A percentile compares a stretch with the other conserved stretches of the same genome.
These are phyloP conservation scores for Dysphania ambrosioides DNA, from an alignment of 148 eudicot species.

Conservation along the genomic window DNA sequence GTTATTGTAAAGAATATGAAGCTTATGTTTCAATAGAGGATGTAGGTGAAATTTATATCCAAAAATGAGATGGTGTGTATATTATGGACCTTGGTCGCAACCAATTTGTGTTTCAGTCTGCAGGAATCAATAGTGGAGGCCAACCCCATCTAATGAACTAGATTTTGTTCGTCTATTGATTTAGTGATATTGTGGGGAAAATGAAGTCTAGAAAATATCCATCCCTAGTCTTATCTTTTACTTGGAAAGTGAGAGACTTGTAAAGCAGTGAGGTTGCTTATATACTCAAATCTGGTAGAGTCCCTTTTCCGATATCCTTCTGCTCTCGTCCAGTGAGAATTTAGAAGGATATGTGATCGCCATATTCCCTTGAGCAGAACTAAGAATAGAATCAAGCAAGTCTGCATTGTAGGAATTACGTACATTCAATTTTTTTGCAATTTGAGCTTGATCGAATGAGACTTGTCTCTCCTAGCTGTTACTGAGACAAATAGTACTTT, in stretches of 20 bases:
- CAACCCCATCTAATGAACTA: background rate
- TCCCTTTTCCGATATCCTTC: background rate
- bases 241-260: background rate
- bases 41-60: background rate
- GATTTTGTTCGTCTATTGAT: background rate
- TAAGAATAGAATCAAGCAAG: background rate
- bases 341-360: background rate
- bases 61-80: background rate
- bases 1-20: background rate
- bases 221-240: background rate
- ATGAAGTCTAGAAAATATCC: background rate
- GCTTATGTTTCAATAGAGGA: background rate
- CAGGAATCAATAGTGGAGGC: background rate
- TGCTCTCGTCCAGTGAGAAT: background rate
- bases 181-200: background rate
- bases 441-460: background rate
- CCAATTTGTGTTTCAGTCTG: background rate
- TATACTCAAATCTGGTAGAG: background rate
- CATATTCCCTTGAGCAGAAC: background rate
- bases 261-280: background rate
- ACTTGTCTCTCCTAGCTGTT: background rate
- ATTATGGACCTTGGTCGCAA: background rate
- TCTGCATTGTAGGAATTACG: background rate
- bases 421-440: background rate
- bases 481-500: background rate